phyloP scores from a whole-genome alignment of 1,284 basidiomycete species.

The Heterobasidion annosum region DNA sequence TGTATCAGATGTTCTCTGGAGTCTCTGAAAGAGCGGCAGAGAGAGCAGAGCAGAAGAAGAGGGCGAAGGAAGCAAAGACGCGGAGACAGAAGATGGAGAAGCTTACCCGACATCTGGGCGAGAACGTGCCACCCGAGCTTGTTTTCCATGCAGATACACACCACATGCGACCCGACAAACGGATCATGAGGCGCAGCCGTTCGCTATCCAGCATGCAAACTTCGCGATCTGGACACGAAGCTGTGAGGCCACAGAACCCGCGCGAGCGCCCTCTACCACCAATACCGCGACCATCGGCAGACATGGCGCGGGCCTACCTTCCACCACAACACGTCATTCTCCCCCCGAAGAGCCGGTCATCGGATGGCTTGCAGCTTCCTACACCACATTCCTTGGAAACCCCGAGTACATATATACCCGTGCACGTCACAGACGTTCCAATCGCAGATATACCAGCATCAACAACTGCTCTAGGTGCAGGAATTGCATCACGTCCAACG shows the following conservation, averaged over 20 bases:
- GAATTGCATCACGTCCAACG: background rate
- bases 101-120: constrained; percentile 9
- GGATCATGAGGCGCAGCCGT: background rate
- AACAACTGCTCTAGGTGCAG: background rate
- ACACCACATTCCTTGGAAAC: background rate
- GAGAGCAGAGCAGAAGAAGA: background rate
- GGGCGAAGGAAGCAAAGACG: constrained; percentile 1
- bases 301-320: background rate
- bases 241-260: background rate
- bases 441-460: background rate
- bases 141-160: background rate
- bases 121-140: constrained; percentile 9
- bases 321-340: background rate
- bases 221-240: background rate
- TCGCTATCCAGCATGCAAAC: background rate
- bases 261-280: background rate
- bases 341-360: background rate
- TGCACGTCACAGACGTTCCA: background rate
- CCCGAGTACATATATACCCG: background rate
- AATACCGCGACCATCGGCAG: background rate
- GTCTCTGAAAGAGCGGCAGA: background rate
- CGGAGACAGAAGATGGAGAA: constrained; percentile 10
- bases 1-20: background rate
- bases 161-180: background rate
- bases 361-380: background rate